Conservation (phyloP, 2,329 filamentous ascomycete genomes). For the Niveomyces coronatus region DNA sequence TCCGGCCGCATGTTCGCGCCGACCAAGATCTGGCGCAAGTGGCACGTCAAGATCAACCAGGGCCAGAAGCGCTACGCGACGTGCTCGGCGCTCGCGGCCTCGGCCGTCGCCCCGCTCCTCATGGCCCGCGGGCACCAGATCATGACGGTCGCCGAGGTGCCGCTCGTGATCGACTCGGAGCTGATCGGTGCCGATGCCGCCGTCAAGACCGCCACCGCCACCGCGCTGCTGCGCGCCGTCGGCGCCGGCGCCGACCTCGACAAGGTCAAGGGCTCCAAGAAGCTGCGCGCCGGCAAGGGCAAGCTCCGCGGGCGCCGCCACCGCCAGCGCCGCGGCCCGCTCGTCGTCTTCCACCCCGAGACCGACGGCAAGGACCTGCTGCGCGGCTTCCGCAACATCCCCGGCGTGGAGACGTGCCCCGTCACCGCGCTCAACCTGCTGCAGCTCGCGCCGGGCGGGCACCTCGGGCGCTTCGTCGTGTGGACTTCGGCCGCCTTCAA, state of each 20-base stretch:
- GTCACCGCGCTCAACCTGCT: slow-evolving; percentile 96
- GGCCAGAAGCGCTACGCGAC: slow-evolving; percentile 98
- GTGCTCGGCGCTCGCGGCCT: slow-evolving; percentile 93
- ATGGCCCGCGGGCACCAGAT: slow-evolving; percentile 96
- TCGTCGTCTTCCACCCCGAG: slow-evolving; percentile 95
- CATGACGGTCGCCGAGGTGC: slow-evolving; percentile 85
- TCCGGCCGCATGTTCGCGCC: slow-evolving; percentile 99
- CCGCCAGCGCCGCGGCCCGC: slow-evolving; percentile 94
- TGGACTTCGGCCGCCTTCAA: slow-evolving; percentile 97
- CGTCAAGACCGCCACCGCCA: slow-evolving; percentile 79
- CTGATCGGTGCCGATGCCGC: slow-evolving; percentile 71
- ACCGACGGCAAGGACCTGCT: slow-evolving; percentile 91
- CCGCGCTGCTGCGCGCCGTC: slow-evolving; percentile 79
- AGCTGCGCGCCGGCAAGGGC: slow-evolving; percentile 97
- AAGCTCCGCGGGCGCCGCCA: slow-evolving; percentile 95
- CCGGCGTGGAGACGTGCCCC: slow-evolving; percentile 92
- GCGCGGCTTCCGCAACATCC: slow-evolving; percentile 95
- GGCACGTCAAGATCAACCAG: slow-evolving; percentile 99
- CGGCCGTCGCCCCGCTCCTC: slow-evolving; percentile 87
- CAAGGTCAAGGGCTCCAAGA: slow-evolving; percentile 94
- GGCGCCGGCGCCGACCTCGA: slow-evolving; percentile 84
- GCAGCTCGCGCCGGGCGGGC: slow-evolving; percentile 96
- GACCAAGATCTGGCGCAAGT: slow-evolving; percentile 99
- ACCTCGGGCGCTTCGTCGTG: slow-evolving; percentile 97
- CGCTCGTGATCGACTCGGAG: slow-evolving; percentile 87